Base-by-base conservation (phyloP, 768 basidiomycete species). In the Pleurotus ostreatus region DNA sequence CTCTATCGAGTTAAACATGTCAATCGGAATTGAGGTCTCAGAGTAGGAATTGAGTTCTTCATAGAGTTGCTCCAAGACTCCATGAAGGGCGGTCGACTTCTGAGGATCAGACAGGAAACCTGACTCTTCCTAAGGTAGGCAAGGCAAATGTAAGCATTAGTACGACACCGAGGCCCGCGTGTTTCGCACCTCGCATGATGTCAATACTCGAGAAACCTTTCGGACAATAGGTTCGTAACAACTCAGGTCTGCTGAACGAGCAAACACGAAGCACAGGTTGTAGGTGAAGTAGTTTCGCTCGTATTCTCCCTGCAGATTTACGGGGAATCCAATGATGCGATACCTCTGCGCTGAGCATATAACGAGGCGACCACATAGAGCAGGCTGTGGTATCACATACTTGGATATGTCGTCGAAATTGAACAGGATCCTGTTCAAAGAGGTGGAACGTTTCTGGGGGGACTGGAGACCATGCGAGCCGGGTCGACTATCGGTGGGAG, bases 31-130 rank as follows among this genome's bases (percentile, higher is more conserved):
- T 2, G 91, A 93, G 1, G 96, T 94, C 72, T 98, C 96, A 0
- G 93, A 94, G 71, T 96, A 98, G 6, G 94, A 95, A 70, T 98
- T 98, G 62, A 99, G 73, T 63, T 99, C 97, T 65, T 98, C 95
- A 62, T 94, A 98, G 1, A 99, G 78, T 65, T 98, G 95, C 70
- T 99, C 96, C 18, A 98, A 82, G 51, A 98, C 92, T 13, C 88
- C 82, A 65, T 88, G 82, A 30, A 94, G 81, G 2, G 84, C 79
- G 38, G 80, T 74, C 1, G 86, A 85, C 2, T 84, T 86, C 44
- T 78, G 70, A 0, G 86, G 76, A 7, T 83, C 84, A 0, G 95
- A 96, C 34, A 99, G 77, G 66, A 96, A 97, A 13, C 76, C 78
- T 0, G 93, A 92, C 70, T 98, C 95, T 78, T 94, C 84, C 92